Conservation (phyloP, 768 basidiomycete genomes). For the Suillus tomentosus region DNA sequence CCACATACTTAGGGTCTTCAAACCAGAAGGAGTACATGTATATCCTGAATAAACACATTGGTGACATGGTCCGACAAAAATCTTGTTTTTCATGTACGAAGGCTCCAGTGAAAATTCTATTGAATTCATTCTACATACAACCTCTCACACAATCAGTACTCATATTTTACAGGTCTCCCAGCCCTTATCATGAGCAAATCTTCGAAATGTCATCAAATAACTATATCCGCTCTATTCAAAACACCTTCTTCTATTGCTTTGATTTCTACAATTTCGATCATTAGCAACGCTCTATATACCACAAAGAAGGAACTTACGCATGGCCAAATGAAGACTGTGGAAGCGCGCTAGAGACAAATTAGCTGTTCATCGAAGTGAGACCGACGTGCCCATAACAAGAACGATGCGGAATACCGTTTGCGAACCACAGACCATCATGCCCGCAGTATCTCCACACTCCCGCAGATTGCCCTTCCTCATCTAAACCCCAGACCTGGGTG, state of each 20-base stretch:
- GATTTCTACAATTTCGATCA: constrained; percentile 23
- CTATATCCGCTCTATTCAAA: constrained; percentile 8
- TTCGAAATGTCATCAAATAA: background rate
- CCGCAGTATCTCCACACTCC: constrained; percentile 38
- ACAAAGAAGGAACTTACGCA: constrained; percentile 27
- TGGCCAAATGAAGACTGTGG: constrained; percentile 32
- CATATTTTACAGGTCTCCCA: background rate
- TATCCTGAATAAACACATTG: no score
- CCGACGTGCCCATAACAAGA: background rate
- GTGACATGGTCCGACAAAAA: background rate
- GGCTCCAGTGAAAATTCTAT: background rate
- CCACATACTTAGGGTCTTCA: no score
- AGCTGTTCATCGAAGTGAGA: constrained; percentile 17
- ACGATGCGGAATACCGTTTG: constrained; percentile 19
- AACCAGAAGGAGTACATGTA: no score
- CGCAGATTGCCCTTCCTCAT: constrained; percentile 61
- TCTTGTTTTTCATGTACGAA: background rate
- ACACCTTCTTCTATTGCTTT: constrained; percentile 33
- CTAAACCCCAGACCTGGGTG: constrained; percentile 59
- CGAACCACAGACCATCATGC: constrained; percentile 39
- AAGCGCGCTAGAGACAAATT: constrained; percentile 28
- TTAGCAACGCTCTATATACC: background rate
- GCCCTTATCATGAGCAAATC: background rate
- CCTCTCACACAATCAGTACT: background rate
- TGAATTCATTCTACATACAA: background rate